Conservation (phyloP, 73 alveolate genomes). For the Paraurostyla sp. region DNA sequence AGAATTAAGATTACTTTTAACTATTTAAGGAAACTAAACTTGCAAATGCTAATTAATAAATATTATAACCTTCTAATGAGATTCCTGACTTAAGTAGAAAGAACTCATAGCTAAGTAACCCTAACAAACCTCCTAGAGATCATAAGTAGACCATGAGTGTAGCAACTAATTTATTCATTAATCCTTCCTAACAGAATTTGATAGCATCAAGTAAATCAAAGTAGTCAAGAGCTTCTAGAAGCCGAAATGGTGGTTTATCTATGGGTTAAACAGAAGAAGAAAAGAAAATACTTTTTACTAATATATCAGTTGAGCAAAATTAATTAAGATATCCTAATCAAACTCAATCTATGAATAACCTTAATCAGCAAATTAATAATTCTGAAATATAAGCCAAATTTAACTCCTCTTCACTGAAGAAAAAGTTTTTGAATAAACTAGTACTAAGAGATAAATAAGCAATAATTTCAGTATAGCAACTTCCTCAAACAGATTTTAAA, state of each 20-base stretch:
- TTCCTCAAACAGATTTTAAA: too few relatives aligned
- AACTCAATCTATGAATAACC: too few relatives aligned
- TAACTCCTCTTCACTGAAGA: not conserved
- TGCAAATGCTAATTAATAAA: not conserved
- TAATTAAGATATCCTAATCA: too few relatives aligned
- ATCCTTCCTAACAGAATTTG: not conserved
- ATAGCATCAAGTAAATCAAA: too few relatives aligned
- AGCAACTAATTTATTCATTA: not conserved
- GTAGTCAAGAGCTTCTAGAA: slow-evolving; percentile 10
- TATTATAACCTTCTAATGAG: too few relatives aligned
- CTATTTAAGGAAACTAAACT: too few relatives aligned
- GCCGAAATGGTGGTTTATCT: not conserved
- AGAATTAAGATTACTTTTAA: not conserved
- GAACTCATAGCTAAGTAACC: not conserved
- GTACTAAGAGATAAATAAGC: not conserved
- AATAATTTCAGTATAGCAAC: not conserved
- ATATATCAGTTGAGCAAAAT: not conserved
- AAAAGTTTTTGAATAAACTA: not conserved
- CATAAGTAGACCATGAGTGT: slow-evolving; percentile 22
- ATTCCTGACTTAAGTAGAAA: not conserved
- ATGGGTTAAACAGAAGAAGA: slow-evolving; percentile 26
- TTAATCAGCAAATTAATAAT: too few relatives aligned
- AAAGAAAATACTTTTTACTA: not conserved
- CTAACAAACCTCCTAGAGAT: slow-evolving; percentile 24
- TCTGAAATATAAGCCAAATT: too few relatives aligned